Base-by-base conservation (phyloP, 768 basidiomycete species). In the Mrakia blollopis region DNA sequence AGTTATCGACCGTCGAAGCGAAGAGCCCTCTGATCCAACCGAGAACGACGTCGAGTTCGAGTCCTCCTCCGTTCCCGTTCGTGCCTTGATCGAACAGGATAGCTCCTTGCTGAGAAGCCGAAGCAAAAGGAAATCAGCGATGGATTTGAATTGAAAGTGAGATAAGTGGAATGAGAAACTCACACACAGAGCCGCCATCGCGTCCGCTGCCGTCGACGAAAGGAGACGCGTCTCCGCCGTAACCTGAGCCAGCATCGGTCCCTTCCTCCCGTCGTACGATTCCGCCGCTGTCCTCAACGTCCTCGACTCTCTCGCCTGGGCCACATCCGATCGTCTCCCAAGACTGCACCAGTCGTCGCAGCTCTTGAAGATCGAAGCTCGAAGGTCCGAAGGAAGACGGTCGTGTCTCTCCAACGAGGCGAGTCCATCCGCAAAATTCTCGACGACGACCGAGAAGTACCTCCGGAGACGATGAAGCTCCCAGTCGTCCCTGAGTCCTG, bases 261-360 rank as follows among this genome's bases (percentile, higher is more conserved):
- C 85, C 50, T 68, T 68, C 39, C 87, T 86, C 13, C 88, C 86
- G 28, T 89, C 88, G n/a, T 87, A 86, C 0, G 87, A 87, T 14
- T 87, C 86, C 3, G 86, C 85, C 5, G 87, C 88, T 23, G 89
- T 87, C 79, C 88, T 88, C 80, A 92, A 89, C 89, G 94, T 93
- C 74, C 87, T 81, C 35, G 88, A 86, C 61, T 90, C 84, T 68
- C 91, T 87, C 73, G 89, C 91, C 82, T 89, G 91, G 54, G 88
- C 87, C n/a, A 85, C 84, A 78, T 93, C 92, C 0, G 89, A 87
- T 80, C 92, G 89, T 41, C 89, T 87, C 8, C 92, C 94, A 65
- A 91, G 86, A 80, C 92, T 90, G 83, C 94, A 96, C 94, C 94
- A 97, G 80, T 94, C 93, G 83, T 95, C 93, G 80, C 93, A 94